A percentile compares a stretch with the other conserved stretches of the same genome.
These are phyloP conservation scores for Caryopteris hybrid DNA, from an alignment of 305 asterid species.

Conservation along the genomic window DNA sequence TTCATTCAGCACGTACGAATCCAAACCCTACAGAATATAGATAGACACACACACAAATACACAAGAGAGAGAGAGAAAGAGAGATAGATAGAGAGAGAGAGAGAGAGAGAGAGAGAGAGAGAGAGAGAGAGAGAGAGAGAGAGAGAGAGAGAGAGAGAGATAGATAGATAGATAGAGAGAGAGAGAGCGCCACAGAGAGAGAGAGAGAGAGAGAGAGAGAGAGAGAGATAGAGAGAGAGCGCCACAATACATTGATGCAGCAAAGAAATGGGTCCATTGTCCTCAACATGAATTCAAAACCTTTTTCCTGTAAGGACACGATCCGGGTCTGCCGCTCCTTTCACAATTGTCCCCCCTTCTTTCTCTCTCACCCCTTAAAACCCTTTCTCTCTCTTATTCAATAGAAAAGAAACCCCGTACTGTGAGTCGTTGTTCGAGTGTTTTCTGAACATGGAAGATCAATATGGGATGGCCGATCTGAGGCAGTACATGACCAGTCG, in stretches of 20 bases:
- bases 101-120: no score
- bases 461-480: constrained; percentile 46
- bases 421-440: no score
- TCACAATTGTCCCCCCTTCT: constrained; percentile 26
- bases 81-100: background rate
- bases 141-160: no score
- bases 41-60: background rate
- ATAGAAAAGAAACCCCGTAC: no score
- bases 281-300: constrained; percentile 38
- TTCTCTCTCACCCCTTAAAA: background rate
- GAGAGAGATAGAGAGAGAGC: no score
- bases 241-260: constrained; percentile 19
- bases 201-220: no score
- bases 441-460: constrained; percentile 44
- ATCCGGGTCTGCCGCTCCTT: constrained; percentile 64
- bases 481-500: constrained; percentile 38
- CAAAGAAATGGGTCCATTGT: constrained; percentile 50
- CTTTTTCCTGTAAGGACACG: constrained; percentile 37
- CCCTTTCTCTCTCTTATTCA: background rate
- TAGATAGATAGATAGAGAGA: no score
- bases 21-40: constrained; percentile 25
- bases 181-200: no score
- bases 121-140: no score
- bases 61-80: constrained; percentile 2
- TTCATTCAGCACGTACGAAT: background rate